Percentiles rank a stretch among this genome's conserved stretches.
Conservation (phyloP, 106 monocot species). For the Dendrobium catenatum region DNA sequence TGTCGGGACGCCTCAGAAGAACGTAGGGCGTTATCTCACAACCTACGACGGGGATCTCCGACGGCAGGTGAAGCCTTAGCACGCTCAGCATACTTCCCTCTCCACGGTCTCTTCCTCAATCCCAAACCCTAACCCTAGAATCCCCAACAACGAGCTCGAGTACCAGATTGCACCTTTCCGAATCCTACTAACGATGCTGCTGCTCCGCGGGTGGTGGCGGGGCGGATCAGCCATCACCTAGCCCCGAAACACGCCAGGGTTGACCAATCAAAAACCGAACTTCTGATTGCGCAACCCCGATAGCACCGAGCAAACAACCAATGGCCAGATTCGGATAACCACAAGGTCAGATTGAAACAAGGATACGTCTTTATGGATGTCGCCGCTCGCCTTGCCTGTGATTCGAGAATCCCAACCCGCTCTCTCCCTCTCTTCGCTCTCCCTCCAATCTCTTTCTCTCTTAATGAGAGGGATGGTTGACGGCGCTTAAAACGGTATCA, state of each 20-base stretch:
- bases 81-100: constrained; percentile 54
- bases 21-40: constrained; percentile 77
- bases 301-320: not conserved
- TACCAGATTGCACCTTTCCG: not conserved
- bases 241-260: constrained; percentile 41
- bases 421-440: not conserved
- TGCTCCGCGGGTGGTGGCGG: constrained; percentile 17
- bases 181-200: constrained; percentile 2
- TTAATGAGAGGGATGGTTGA: not conserved
- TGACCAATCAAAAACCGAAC: constrained; percentile 15
- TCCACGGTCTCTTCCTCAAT: constrained; percentile 3
- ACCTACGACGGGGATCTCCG: constrained; percentile 68
- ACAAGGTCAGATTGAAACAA: not conserved
- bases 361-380: not conserved
- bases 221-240: constrained; percentile 58
- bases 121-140: constrained; percentile 21
- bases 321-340: not conserved
- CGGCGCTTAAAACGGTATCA: not conserved
- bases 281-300: not conserved
- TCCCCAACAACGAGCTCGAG: not conserved
- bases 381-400: not conserved
- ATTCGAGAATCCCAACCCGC: not conserved
- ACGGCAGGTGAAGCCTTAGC: constrained; percentile 55
- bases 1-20: constrained; percentile 35
- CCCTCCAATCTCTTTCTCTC: not conserved